Base-by-base conservation (phyloP, 78 protist species). In the Neovahlkampfia damariscottae region DNA sequence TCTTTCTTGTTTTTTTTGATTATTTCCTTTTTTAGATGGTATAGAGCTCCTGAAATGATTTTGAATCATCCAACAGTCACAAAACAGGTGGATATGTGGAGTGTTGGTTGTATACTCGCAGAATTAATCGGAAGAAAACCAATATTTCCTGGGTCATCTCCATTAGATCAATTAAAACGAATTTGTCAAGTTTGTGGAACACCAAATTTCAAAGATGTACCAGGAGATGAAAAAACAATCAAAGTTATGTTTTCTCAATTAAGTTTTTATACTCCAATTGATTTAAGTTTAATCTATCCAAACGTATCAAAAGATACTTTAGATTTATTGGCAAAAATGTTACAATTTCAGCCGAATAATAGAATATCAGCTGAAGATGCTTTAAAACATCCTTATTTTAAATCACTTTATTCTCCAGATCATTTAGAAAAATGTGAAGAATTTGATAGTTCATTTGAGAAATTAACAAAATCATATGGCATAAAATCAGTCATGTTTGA, bases 91-190 rank as follows among this genome's bases (percentile, higher is more conserved):
- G 91, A 86, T 74, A 40, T 86, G 40, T 86, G 94, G 94, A 77
- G 89, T 3, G 84, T 86, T 2, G 94, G 94, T 32, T 90, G 94
- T 83, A 84, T 90, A 41, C 74, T 90, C 7, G 94, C 90, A 10
- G 94, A 90, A 75, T 4, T 90, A 41, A 67, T 90, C 67, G 5
- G 31, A 38, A 35, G 68, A 0, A 34, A 59, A n/a, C 62, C 81
- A 5, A 66, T 87, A 8, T 87, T 91, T 50, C 87, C 91, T 4
- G 95, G 95, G 29, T 41, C 32, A 32, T 34, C 67, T 74, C 70
- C 67, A 72, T 30, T 83, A 34, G 38, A 79, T 38, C 90, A 83
- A 50, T 72, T 87, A 32, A 29, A 0, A 1, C 72, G 79, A 29
- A 83, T 87, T 8, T 1, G 37, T 10, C 66, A 71, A 7, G 79